Percentiles rank a stretch among this genome's conserved stretches.
Evolutionary conservation across 768 basidiomycete species (phyloP).

Genomic region (Xerocomellus intermedius): DNA sequence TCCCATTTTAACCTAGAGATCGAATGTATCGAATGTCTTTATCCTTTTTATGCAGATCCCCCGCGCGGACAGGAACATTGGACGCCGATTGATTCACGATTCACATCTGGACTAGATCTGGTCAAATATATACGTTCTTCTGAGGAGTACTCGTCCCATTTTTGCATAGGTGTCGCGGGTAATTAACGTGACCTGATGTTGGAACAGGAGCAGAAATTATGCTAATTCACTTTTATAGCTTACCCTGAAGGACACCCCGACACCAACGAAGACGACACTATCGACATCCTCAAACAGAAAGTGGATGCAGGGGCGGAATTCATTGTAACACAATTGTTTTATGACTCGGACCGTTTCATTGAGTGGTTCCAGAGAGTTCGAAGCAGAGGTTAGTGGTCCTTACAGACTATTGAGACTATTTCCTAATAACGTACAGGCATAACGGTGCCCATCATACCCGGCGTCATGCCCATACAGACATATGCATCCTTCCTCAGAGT

Average conservation of each 20-base stretch:
- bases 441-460: constrained; percentile 85
- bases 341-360: constrained; percentile 87
- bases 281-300: constrained; percentile 77
- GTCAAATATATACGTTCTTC: constrained; percentile 82
- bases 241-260: constrained; percentile 87
- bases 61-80: constrained; percentile 93
- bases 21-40: not conserved
- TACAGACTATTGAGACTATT: not conserved
- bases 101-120: constrained; percentile 85
- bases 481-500: constrained; percentile 91
- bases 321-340: constrained; percentile 95
- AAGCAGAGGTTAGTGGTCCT: constrained; percentile 53
- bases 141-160: constrained; percentile 75
- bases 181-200: constrained; percentile 1
- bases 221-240: constrained; percentile 42
- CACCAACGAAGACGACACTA: constrained; percentile 56
- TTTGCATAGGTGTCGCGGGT: constrained; percentile 97
- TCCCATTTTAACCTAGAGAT: not conserved
- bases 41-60: constrained; percentile 57
- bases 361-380: constrained; percentile 75
- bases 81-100: constrained; percentile 80
- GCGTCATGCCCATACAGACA: constrained; percentile 97
- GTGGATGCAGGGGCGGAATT: constrained; percentile 95
- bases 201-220: not conserved
- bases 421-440: constrained; percentile 60